Evolutionary conservation across 2,329 filamentous ascomycete genomes (phyloP), one percentile per base, ranked within the genome.

Genomic region (Penicillium sp.): DNA sequence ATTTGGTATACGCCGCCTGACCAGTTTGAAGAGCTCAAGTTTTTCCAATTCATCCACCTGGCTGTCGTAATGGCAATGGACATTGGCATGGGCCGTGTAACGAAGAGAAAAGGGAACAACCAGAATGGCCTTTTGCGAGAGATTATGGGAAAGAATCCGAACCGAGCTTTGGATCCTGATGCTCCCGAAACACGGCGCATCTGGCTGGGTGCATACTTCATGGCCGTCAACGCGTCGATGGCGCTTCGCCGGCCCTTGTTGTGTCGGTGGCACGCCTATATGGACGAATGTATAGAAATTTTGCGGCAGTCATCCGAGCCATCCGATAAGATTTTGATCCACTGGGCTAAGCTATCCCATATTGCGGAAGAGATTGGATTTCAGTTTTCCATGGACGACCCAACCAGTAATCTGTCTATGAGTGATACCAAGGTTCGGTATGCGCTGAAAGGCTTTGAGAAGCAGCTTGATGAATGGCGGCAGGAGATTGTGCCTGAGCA

Each of bases 1-100:
- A 82, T 91, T 20, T 96, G 91, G 89, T 95, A 96, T 70, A 86
- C 85, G 69, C 90, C 90, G 16, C 91, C 91, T 0, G 86, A 93
- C 62, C 83, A 89, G 64, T 89, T 89, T 58, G 90, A 95, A 66
- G 88, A 94, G 73, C 83, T 93, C 66, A 94, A 94, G 68, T 95
- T 94, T 70, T 96, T 94, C 74, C 89, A 93, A 74, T 81, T 94
- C 62, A 85, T 91, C 47, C 90, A 96, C 69, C 84, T 90, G 66
- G 88, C 89, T 2, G 87, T 87, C 48, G 82, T 90, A 63, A 90
- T 96, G 86, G 88, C 87, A 24, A 85, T 95, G 55, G 91, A 96
- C 64, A 81, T 96, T 33, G 91, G 91, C 0, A 81, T 96, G 6
- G 89, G 87, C 16, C 82, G 83, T 60, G 77, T 79, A 62, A 70